A percentile compares a stretch with the other conserved stretches of the same genome.
phyloP scores from a whole-genome alignment of 768 basidiomycete species.

The Tricholoma matsutake region DNA sequence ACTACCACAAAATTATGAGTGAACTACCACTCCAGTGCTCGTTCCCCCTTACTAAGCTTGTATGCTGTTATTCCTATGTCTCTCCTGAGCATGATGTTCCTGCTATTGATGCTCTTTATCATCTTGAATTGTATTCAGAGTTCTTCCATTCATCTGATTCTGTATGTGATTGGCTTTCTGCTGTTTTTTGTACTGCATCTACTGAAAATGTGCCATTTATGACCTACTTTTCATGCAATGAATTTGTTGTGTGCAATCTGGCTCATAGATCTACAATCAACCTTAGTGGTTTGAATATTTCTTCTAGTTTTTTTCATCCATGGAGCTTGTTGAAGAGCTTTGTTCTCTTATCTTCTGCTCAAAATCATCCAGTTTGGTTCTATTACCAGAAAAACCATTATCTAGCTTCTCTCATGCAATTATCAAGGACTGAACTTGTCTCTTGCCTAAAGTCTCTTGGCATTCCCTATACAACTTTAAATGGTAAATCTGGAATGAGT shows the following conservation, averaged over 20 bases:
- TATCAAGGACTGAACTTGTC: background rate
- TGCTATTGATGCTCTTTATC: too few species aligned
- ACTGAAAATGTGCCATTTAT: background rate
- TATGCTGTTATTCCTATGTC: background rate
- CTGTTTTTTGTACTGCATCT: background rate
- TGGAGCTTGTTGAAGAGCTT: background rate
- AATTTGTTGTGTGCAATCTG: background rate
- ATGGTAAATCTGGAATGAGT: background rate
- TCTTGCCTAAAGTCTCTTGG: background rate
- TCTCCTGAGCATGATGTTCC: background rate
- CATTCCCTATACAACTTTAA: background rate
- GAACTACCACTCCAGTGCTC: background rate
- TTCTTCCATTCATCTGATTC: too few species aligned
- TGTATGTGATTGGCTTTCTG: background rate
- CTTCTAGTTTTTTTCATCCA: background rate
- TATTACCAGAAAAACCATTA: background rate
- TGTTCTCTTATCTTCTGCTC: background rate
- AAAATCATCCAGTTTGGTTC: background rate
- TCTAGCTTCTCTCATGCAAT: background rate
- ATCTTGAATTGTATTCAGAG: too few species aligned
- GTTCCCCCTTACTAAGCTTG: background rate
- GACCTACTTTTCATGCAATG: background rate
- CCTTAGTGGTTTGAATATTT: background rate
- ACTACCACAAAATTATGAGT: background rate
- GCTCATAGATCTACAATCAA: background rate